These are phyloP conservation scores for Hygrophoropsis aurantiaca DNA, from an alignment of 768 basidiomycete genomes.

Conservation along the genomic window DNA sequence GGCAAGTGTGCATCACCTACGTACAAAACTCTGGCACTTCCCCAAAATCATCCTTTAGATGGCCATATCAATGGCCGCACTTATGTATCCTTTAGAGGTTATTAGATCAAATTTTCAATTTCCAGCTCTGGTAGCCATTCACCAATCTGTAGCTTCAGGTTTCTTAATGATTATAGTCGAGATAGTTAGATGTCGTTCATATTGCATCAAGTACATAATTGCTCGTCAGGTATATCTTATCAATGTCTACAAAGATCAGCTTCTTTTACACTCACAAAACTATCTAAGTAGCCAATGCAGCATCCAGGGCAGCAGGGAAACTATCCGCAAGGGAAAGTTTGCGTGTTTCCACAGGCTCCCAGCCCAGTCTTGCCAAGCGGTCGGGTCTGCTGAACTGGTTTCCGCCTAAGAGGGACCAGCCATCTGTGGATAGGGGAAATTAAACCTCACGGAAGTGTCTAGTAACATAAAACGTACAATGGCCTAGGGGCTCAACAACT, in stretches of 20 bases:
- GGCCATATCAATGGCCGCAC: no score
- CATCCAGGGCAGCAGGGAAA: constrained; percentile 33
- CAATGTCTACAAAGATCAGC: constrained; percentile 1
- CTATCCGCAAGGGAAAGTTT: constrained; percentile 26
- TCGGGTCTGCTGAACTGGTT: constrained; percentile 35
- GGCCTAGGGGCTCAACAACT: constrained; percentile 35
- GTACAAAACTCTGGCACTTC: no score
- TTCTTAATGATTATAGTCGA: no score
- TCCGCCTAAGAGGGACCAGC: constrained; percentile 41
- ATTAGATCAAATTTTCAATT: no score
- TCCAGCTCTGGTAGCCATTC: no score
- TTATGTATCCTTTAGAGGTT: no score
- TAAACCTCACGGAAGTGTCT: neutral
- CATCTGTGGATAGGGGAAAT: constrained; percentile 23
- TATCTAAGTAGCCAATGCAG: constrained; percentile 24
- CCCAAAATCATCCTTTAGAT: no score
- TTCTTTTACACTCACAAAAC: constrained; percentile 1
- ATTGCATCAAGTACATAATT: neutral
- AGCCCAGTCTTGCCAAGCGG: constrained; percentile 38
- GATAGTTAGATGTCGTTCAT: no score
- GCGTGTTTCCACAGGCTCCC: constrained; percentile 33
- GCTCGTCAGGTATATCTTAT: neutral
- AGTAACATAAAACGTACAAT: constrained; percentile 35
- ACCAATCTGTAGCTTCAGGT: no score
- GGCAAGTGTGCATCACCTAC: no score